Evolutionary conservation across 23 red algal genomes (phyloP).

Genomic region (Cyanidiococcus yangmingshanensis): DNA sequence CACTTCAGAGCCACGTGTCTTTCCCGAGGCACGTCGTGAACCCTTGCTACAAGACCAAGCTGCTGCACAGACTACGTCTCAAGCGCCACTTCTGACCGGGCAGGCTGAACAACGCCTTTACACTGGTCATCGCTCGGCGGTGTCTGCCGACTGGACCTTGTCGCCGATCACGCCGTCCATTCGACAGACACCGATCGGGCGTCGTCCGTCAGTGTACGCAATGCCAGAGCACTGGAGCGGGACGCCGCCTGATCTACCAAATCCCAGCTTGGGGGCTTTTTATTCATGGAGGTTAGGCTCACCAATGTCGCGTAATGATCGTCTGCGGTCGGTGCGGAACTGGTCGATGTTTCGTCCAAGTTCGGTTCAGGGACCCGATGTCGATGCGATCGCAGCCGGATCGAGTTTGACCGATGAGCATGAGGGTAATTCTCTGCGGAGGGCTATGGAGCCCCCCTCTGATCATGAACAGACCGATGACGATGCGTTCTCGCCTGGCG

Average conservation of each 20-base stretch:
- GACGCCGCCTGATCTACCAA: not conserved
- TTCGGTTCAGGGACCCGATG: not conserved
- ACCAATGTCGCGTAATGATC: not conserved
- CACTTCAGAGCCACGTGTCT: not conserved
- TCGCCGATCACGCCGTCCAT: not conserved
- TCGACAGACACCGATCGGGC: not conserved
- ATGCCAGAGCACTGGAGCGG: not conserved
- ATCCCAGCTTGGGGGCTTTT: not conserved
- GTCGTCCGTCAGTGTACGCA: not conserved
- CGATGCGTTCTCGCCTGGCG: not conserved
- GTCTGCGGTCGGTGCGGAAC: not conserved
- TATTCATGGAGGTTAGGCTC: not conserved
- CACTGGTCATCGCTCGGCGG: not conserved
- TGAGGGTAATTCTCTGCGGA: not conserved
- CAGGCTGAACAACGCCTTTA: not conserved
- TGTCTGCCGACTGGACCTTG: not conserved
- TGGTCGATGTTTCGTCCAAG: not conserved
- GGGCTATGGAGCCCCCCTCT: not conserved
- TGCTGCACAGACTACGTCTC: not conserved
- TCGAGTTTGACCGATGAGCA: not conserved
- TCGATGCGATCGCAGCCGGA: not conserved
- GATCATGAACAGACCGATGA: not conserved
- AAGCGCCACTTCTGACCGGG: not conserved
- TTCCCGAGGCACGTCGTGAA: not conserved
- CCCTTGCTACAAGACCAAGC: not conserved